phyloP scores from a whole-genome alignment of 163 green algal genomes.

The Coccomyxa subellipsoidea region DNA sequence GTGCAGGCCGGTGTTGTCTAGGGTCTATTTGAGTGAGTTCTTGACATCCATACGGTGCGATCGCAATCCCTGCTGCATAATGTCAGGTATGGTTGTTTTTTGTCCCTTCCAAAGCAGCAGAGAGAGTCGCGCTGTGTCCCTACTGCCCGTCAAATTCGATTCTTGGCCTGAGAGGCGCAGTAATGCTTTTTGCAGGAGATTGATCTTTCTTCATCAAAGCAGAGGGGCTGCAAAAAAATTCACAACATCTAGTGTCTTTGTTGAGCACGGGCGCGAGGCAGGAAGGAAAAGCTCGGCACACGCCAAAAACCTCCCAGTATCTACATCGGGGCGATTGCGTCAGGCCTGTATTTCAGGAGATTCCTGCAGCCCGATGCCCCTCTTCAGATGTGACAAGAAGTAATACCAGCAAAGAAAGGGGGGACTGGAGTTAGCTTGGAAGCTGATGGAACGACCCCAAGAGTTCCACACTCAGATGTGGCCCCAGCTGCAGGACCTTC shows the following conservation, averaged over 20 bases:
- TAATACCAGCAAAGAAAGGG: too few relatives aligned
- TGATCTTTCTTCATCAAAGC: too few relatives aligned
- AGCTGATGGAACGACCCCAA: not conserved
- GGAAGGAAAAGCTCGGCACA: not conserved
- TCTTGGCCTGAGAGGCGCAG: not conserved
- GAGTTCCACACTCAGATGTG: not conserved
- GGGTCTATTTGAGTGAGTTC: not conserved
- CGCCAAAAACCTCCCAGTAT: not conserved
- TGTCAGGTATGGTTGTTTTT: too few relatives aligned
- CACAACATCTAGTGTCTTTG: not conserved
- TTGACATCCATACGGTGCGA: not conserved
- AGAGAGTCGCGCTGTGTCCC: not conserved
- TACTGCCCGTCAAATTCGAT: not conserved
- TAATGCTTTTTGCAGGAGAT: too few relatives aligned
- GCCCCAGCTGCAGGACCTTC: not conserved
- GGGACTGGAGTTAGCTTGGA: too few relatives aligned
- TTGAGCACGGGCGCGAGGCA: not conserved
- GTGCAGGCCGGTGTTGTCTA: not conserved
- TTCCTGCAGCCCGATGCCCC: too few relatives aligned
- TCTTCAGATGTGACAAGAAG: too few relatives aligned
- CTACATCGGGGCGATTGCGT: too few relatives aligned
- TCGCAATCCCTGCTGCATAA: too few relatives aligned
- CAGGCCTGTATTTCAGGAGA: too few relatives aligned
- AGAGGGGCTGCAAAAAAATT: not conserved
- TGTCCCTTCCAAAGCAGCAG: too few relatives aligned